These are phyloP conservation scores for Celoporthe dispersa DNA, from an alignment of 2,329 filamentous ascomycete species.

Conservation along the genomic window DNA sequence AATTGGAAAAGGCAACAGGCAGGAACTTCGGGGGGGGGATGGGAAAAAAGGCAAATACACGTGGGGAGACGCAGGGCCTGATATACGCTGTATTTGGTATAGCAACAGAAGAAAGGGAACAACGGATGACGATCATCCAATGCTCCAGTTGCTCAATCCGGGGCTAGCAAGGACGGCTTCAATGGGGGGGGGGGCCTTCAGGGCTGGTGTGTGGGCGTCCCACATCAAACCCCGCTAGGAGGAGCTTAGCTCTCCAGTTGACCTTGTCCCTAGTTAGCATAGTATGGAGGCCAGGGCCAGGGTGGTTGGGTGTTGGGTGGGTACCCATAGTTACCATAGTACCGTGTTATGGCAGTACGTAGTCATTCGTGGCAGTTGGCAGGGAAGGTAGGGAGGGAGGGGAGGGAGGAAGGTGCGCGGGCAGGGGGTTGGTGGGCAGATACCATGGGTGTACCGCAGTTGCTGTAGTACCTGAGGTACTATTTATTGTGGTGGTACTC, in stretches of 20 bases:
- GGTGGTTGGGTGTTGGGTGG: too few species aligned
- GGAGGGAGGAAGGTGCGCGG: background rate
- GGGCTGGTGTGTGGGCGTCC: background rate
- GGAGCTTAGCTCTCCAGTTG: background rate
- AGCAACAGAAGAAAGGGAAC: background rate
- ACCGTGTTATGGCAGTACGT: background rate
- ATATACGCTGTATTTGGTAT: background rate
- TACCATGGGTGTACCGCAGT: too few species aligned
- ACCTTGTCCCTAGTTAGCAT: background rate
- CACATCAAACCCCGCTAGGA: background rate
- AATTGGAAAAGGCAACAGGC: background rate
- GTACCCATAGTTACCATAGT: background rate
- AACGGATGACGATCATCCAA: constrained; percentile 14
- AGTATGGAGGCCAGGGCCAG: background rate
- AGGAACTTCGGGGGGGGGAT: background rate
- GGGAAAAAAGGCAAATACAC: background rate
- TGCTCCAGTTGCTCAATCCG: background rate
- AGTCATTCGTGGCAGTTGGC: background rate
- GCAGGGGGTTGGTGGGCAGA: background rate
- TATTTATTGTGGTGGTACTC: background rate
- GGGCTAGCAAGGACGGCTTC: background rate
- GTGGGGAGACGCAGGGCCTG: background rate
- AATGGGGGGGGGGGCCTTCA: background rate
- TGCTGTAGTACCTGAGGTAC: background rate
- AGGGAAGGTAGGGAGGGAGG: background rate